phyloP scores from a whole-genome alignment of 1,284 basidiomycete species.

The Cryptococcus maquisensis region DNA sequence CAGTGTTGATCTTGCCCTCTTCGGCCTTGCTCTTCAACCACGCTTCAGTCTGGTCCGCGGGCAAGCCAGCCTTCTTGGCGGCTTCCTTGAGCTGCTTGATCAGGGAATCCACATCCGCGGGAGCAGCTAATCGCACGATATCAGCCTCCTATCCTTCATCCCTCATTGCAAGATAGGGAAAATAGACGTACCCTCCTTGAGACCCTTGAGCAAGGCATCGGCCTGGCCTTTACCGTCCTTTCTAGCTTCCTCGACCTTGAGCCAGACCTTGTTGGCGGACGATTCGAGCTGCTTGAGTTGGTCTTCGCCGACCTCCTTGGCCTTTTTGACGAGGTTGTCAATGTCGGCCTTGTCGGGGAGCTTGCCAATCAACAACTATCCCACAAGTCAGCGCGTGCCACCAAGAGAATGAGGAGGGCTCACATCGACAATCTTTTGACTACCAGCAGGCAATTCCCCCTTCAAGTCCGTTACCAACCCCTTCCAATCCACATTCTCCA shows the following conservation, averaged over 20 bases:
- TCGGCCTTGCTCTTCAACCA: slow-evolving; percentile 38
- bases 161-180: background rate
- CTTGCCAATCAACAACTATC: slow-evolving; percentile 34
- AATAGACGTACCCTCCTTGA: slow-evolving; percentile 37
- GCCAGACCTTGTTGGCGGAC: slow-evolving; percentile 38
- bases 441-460: slow-evolving; percentile 37
- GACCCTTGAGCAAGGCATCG: slow-evolving; percentile 37
- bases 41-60: slow-evolving; percentile 38
- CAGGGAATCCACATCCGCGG: slow-evolving; percentile 42
- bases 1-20: slow-evolving; percentile 39
- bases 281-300: slow-evolving; percentile 34
- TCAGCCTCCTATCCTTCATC: slow-evolving; percentile 5
- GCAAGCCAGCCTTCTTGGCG: slow-evolving; percentile 44
- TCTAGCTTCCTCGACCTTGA: slow-evolving; percentile 39
- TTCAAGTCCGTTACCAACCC: slow-evolving; percentile 33
- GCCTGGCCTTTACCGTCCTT: slow-evolving; percentile 38
- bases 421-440: slow-evolving; percentile 38
- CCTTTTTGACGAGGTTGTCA: slow-evolving; percentile 34
- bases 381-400: background rate
- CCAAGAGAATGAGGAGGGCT: slow-evolving; percentile 6
- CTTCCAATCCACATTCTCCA: slow-evolving; percentile 45
- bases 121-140: slow-evolving; percentile 19
- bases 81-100: slow-evolving; percentile 41
- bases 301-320: slow-evolving; percentile 33
- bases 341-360: slow-evolving; percentile 38